phyloP scores from a whole-genome alignment of 495 filamentous ascomycete species.

The Opeltia flavorubescens region DNA sequence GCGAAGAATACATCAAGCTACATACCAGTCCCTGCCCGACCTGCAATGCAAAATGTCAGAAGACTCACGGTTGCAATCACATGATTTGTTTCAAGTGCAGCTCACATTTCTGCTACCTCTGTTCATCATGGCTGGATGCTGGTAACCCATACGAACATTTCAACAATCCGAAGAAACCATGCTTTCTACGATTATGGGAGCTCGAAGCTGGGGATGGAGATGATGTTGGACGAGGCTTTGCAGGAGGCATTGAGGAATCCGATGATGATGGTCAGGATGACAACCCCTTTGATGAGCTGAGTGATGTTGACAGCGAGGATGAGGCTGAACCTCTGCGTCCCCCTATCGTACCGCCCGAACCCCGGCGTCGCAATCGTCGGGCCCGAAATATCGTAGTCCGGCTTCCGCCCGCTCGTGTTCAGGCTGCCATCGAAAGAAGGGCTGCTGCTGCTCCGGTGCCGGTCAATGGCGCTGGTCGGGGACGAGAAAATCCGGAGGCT shows the following conservation, averaged over 20 bases:
- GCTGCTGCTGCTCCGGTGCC: slow-evolving; percentile 1
- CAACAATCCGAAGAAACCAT: slow-evolving; percentile 50
- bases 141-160: slow-evolving; percentile 81
- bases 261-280: slow-evolving; percentile 22
- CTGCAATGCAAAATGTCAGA: slow-evolving; percentile 72
- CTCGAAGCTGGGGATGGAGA: slow-evolving; percentile 70
- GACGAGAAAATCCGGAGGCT: neutral
- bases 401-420: slow-evolving; percentile 17
- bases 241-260: slow-evolving; percentile 26
- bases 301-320: slow-evolving; percentile 17
- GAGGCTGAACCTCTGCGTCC: slow-evolving; percentile 2
- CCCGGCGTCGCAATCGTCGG: slow-evolving; percentile 22
- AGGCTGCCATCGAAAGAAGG: slow-evolving; percentile 8
- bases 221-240: slow-evolving; percentile 39
- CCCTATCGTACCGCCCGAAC: neutral
- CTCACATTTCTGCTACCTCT: slow-evolving; percentile 94
- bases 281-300: slow-evolving; percentile 2
- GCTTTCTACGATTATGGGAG: slow-evolving; percentile 83
- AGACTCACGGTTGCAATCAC: slow-evolving; percentile 91
- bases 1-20: slow-evolving; percentile 60
- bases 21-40: slow-evolving; percentile 87
- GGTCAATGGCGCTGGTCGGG: slow-evolving; percentile 5
- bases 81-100: slow-evolving; percentile 88
- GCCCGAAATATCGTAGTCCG: neutral
- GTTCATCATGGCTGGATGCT: slow-evolving; percentile 67